A percentile compares a stretch with the other conserved stretches of the same genome.
These are phyloP conservation scores for Pyrenophora graminea DNA, from an alignment of 2,329 filamentous ascomycete genomes.

Conservation along the genomic window DNA sequence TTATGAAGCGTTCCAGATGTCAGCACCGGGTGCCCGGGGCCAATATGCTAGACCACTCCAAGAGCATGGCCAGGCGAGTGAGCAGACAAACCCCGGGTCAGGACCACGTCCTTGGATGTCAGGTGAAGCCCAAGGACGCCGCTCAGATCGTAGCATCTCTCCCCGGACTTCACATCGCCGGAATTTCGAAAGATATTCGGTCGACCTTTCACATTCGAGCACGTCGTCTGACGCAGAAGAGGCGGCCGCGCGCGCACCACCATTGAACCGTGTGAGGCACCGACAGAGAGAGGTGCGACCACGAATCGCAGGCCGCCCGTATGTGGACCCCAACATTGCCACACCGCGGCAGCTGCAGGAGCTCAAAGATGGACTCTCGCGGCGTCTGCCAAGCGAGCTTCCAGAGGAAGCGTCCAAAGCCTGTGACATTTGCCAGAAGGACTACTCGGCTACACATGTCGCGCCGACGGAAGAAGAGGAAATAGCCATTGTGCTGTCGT, in stretches of 20 bases:
- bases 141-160: slow-evolving; percentile 32
- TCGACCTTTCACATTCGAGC: slow-evolving; percentile 29
- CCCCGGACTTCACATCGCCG: slow-evolving; percentile 39
- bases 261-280: slow-evolving; percentile 20
- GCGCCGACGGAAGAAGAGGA: slow-evolving; percentile 38
- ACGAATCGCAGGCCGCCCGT: slow-evolving; percentile 14
- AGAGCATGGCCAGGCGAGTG: slow-evolving; percentile 13
- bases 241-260: slow-evolving; percentile 28
- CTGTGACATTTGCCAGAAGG: slow-evolving; percentile 46
- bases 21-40: slow-evolving; percentile 16
- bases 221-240: slow-evolving; percentile 34
- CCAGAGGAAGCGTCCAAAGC: slow-evolving; percentile 27
- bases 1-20: slow-evolving; percentile 10
- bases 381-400: slow-evolving; percentile 32
- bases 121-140: slow-evolving; percentile 20
- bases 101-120: slow-evolving; percentile 21
- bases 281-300: slow-evolving; percentile 22
- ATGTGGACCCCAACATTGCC: slow-evolving; percentile 32
- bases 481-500: slow-evolving; percentile 40
- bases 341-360: slow-evolving; percentile 32
- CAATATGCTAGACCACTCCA: slow-evolving; percentile 21
- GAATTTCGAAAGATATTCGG: slow-evolving; percentile 38
- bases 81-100: slow-evolving; percentile 9
- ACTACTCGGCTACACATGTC: slow-evolving; percentile 36
- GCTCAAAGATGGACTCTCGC: slow-evolving; percentile 36